Evolutionary conservation across 208 protist genomes (phyloP), one percentile per base, ranked within the genome.

Genomic region (Porcisia deanei): DNA sequence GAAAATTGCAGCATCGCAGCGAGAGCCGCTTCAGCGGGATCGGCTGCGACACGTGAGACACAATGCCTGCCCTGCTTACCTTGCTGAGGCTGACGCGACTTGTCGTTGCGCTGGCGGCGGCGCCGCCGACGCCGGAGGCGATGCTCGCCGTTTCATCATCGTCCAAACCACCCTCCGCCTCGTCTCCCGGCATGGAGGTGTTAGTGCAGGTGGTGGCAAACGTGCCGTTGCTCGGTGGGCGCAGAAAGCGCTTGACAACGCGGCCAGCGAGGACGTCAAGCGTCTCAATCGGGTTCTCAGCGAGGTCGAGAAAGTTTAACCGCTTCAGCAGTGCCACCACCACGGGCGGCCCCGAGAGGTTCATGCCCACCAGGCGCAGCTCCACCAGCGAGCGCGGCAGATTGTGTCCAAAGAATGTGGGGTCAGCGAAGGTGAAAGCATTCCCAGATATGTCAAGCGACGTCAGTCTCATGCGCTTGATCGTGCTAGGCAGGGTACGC

Each of bases 201-300:
- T 75, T 77, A n/a, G 74, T 85, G 71, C 45, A 55, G 30, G 69
- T 71, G 30, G 75, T 77, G 1, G 63, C 66, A 9, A 77, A 39
- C 12, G 72, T 77, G 43, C 73, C 73, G 47, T 77, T 83, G 77
- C 63, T 82, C 4, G 74, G 63, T 18, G 53, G 73, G 77, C 73
- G 73, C 64, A 83, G 85, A 60, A 91, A 47, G 45, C 89, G 86
- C 54, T 83, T 84, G 58, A 95, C 82, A 0, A 95, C 72, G 34
- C 93, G 89, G 3, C 93, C 93, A 6, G 93, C 93, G 49, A 97
- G 81, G 16, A 97, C 93, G 70, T 95, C 91, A 9, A 97, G 79
- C 47, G 93, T 94, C 73, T 93, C 86, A 41, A 97, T 86, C 1
- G 93, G 83, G 81, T 97, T 97, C 66, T 91, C 74, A 1, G 91